A percentile compares a stretch with the other conserved stretches of the same genome.
Evolutionary conservation across 257 asterid species (phyloP).

Genomic region (Gentiana straminea): DNA sequence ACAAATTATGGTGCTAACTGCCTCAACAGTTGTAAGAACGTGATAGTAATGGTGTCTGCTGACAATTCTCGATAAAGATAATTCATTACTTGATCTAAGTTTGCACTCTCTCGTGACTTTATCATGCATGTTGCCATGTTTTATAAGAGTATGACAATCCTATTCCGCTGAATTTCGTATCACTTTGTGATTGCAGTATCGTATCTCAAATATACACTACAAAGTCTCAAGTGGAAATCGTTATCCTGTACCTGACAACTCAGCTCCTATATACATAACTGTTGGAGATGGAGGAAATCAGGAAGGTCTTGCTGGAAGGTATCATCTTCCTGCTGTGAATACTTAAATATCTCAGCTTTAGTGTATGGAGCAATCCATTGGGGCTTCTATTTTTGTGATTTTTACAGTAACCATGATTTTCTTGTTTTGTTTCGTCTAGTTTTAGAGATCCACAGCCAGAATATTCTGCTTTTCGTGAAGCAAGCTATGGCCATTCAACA

Average conservation of each 20-base stretch:
- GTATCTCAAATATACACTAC: slow-evolving; percentile 62
- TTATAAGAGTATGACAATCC: too few species aligned
- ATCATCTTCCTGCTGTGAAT: neutral
- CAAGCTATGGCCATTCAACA: slow-evolving; percentile 95
- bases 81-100: too few species aligned
- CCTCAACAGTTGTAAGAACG: too few species aligned
- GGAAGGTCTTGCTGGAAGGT: slow-evolving; percentile 93
- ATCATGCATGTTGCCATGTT: too few species aligned
- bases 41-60: too few species aligned
- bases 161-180: neutral
- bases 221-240: slow-evolving; percentile 41
- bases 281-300: slow-evolving; percentile 99
- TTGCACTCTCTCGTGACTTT: too few species aligned
- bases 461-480: slow-evolving; percentile 94
- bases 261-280: slow-evolving; percentile 88
- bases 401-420: neutral
- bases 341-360: neutral
- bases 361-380: neutral
- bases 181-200: slow-evolving; percentile 49
- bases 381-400: too few species aligned
- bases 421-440: slow-evolving; percentile 25
- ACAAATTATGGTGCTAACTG: too few species aligned
- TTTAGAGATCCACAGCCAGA: slow-evolving; percentile 93
- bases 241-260: slow-evolving; percentile 58
- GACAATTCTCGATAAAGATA: too few species aligned